Evolutionary conservation across 1,284 basidiomycete species (phyloP), one percentile per base, ranked within the genome.

Genomic region (Ceratorhiza oryzae-sativae): DNA sequence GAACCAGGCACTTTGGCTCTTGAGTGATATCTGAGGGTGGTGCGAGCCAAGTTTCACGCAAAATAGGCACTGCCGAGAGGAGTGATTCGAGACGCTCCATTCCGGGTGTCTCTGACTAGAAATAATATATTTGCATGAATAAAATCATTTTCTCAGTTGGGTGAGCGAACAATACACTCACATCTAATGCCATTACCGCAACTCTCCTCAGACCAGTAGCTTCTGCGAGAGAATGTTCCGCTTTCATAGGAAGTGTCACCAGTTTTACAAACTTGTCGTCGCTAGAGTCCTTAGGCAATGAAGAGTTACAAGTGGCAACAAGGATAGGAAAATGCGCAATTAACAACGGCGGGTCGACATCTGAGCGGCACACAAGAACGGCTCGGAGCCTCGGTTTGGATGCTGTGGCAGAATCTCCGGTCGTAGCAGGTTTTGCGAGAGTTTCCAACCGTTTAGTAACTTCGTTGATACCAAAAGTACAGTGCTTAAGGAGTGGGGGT

Each of bases 381-480:
- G 86, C 74, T 72, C 79, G 82, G 68, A 87, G 78, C 9, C 77
- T 72, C 27, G 53, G 8, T 60, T 30, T 62, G 32, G 27, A 46
- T 61, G 36, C 75, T 55, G 77, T 72, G 32, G 76, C 2, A 27
- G 15, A 39, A 13, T 56, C 48, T 32, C 20, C 27, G 25, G 34
- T 15, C 10, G 51, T 25, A 34, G 46, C 30, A n/a, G 58, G 51
- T 32, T 55, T 53, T 18, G 87, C 83, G 74, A 90, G 86, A 2
- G 73, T 75, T 79, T 96, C 94, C 12, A 96, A 82, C 20, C 82
- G 82, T 79, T 88, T 91, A 25, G 93, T 92, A 8, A 94, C 90
- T 77, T 88, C 84, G 77, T 95, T 96, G 75, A 95, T 90, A 12
- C 94, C 94, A 51, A 90, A 79, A 0, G 85, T 81, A 48, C 92